phyloP scores from a whole-genome alignment of 805 yeast species.

The Wickerhamiella alocasiicola region DNA sequence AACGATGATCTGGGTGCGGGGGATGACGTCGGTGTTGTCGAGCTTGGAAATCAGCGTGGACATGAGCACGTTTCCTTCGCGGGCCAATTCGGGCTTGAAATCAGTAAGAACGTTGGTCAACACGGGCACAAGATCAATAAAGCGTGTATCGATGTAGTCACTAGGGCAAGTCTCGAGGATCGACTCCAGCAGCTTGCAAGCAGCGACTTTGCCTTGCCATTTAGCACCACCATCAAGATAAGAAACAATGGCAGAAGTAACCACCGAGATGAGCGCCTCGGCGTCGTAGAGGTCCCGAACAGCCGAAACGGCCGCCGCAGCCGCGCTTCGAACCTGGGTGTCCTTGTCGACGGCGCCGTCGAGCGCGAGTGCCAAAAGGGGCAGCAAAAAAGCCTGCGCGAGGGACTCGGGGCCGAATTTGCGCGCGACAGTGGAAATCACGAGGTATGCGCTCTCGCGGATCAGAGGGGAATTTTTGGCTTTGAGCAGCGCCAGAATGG shows the following conservation, averaged over 20 bases:
- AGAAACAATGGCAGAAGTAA: slow-evolving; percentile 46
- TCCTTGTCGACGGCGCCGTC: slow-evolving; percentile 82
- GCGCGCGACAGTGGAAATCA: slow-evolving; percentile 46
- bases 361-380: slow-evolving; percentile 48
- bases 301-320: slow-evolving; percentile 65
- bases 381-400: slow-evolving; percentile 59
- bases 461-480: slow-evolving; percentile 61
- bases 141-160: slow-evolving; percentile 72
- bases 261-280: slow-evolving; percentile 64
- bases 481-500: slow-evolving; percentile 53
- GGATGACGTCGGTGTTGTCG: slow-evolving; percentile 84
- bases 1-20: slow-evolving; percentile 72
- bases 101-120: slow-evolving; percentile 86
- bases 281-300: slow-evolving; percentile 57
- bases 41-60: slow-evolving; percentile 62
- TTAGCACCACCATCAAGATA: slow-evolving; percentile 76
- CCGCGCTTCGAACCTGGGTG: slow-evolving; percentile 69
- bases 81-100: slow-evolving; percentile 90
- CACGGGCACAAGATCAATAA: slow-evolving; percentile 67
- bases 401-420: slow-evolving; percentile 53
- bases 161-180: slow-evolving; percentile 69
- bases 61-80: slow-evolving; percentile 64
- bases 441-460: slow-evolving; percentile 63
- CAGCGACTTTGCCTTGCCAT: slow-evolving; percentile 83
- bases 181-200: slow-evolving; percentile 59